Evolutionary conservation across 2,329 filamentous ascomycete species (phyloP).

Genomic region (Fusarium heterosporum): DNA sequence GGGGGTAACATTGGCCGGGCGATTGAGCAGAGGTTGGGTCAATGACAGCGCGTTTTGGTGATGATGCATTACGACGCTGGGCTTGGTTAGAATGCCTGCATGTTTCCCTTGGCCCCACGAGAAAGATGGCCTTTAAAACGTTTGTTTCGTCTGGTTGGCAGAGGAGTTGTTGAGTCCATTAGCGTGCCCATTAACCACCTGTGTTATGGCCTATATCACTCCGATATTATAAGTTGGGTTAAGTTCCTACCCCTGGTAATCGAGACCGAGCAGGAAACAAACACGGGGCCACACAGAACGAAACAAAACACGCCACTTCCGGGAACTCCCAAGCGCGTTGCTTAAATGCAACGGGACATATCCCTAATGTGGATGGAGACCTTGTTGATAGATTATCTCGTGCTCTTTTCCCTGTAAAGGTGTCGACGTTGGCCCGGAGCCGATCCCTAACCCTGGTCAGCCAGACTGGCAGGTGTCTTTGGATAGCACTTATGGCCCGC

Average conservation of each 20-base stretch:
- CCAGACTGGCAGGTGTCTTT: slow-evolving; percentile 15
- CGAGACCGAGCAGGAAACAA: slow-evolving; percentile 35
- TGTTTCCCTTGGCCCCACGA: slow-evolving; percentile 37
- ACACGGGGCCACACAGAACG: slow-evolving; percentile 35
- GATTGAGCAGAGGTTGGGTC: slow-evolving; percentile 32
- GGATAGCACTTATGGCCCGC: slow-evolving; percentile 22
- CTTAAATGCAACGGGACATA: slow-evolving; percentile 29
- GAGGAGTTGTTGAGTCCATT: slow-evolving; percentile 29
- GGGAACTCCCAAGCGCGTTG: slow-evolving; percentile 22
- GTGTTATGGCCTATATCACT: slow-evolving; percentile 47
- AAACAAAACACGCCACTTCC: slow-evolving; percentile 42
- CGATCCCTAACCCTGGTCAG: slow-evolving; percentile 30
- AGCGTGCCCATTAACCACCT: slow-evolving; percentile 44
- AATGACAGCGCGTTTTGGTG: slow-evolving; percentile 32
- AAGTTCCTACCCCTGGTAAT: slow-evolving; percentile 20
- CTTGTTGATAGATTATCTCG: slow-evolving; percentile 7
- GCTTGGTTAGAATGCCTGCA: slow-evolving; percentile 36
- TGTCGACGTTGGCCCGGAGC: slow-evolving; percentile 24
- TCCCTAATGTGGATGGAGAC: slow-evolving; percentile 24
- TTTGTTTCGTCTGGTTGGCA: slow-evolving; percentile 47
- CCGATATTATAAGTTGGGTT: slow-evolving; percentile 39
- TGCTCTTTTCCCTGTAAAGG: slow-evolving; percentile 13
- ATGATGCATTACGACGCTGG: slow-evolving; percentile 44
- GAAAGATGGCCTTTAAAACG: slow-evolving; percentile 34
- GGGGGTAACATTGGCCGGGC: slow-evolving; percentile 43